Base-by-base conservation (phyloP, 169 alveolate species). In the Eimeria maxima region DNA sequence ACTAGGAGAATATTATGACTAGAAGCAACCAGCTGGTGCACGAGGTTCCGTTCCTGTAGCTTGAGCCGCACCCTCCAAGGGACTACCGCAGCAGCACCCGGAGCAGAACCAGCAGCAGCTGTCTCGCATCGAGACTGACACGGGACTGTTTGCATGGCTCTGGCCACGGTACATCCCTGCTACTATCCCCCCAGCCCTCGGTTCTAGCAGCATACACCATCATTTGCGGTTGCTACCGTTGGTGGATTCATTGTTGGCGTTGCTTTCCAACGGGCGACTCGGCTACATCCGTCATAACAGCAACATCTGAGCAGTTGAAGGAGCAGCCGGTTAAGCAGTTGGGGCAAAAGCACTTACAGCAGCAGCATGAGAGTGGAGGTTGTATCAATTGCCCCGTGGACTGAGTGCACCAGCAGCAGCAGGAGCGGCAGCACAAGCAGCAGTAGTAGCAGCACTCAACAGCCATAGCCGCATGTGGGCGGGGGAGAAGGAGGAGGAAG, bases 71-170 rank as follows among this genome's bases (percentile, higher is more conserved):
- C 69, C 69, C 69, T 60, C 69, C 69, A 60, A 1, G 69, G 8
- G n/a, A 24, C 69, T 4, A 24, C 69, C 11, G 47, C 81, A 71
- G 81, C 81, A 71, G 81, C 47, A 38, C 47, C 81, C 5, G 47
- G 18, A 38, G 81, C 81, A 13, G 81, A 50, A 71, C 50, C 81
- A 10, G 81, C 81, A 71, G 81, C 81, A 29, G 81, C 47, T 71
- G 81, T 71, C 81, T 71, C 81, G 81, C 81, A 71, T 71, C 81
- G 81, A 71, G 81, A 71, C 81, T 38, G 47, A 8, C 47, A 29
- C 81, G 81, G 18, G 69, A 60, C 27, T 24, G 27, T 60, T 60
- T 24, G 69, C 69, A 4, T 60, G n/a, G n/a, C 69, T 60, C 7
- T 24, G n/a, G 27, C 69, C 69, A 13, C n/a, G 20, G 69, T 0